These are phyloP conservation scores for Moniliophthora roreri DNA, from an alignment of 1,284 basidiomycete genomes.

Conservation along the genomic window DNA sequence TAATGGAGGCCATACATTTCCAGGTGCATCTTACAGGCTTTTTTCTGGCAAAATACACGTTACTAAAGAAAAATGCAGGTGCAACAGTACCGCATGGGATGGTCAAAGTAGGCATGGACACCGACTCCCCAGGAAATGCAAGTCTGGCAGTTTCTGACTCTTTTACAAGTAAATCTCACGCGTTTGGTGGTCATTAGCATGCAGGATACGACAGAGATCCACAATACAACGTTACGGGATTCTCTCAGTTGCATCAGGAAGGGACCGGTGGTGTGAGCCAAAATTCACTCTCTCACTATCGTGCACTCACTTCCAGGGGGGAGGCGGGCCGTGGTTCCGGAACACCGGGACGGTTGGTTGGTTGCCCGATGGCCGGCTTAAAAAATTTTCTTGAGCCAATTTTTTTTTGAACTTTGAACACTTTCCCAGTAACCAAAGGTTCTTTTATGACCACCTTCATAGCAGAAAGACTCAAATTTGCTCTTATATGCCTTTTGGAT, in stretches of 20 bases:
- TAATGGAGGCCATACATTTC: conserved; percentile 61
- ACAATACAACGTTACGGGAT: conserved; percentile 53
- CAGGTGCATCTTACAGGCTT: conserved; percentile 35
- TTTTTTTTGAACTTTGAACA: no score
- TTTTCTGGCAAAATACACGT: background rate
- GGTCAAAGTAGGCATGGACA: conserved; percentile 66
- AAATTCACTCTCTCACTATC: no score
- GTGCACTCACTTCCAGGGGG: no score
- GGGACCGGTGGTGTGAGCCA: conserved; percentile 56
- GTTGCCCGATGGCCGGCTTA: no score
- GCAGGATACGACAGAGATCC: conserved; percentile 59
- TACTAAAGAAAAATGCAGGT: conserved; percentile 32
- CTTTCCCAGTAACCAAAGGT: no score
- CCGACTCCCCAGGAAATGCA: conserved; percentile 60
- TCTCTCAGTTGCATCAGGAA: conserved; percentile 62
- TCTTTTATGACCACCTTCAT: no score
- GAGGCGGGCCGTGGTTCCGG: no score
- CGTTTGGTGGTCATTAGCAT: conserved; percentile 36
- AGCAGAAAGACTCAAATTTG: no score
- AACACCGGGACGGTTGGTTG: no score
- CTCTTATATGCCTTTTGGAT: no score
- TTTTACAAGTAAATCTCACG: background rate
- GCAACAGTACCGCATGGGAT: conserved; percentile 66
- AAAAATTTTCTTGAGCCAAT: no score
- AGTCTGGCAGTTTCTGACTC: conserved; percentile 8